Base-by-base conservation (phyloP, 2,329 filamentous ascomycete genomes). In the Paecilomyces formosus region DNA sequence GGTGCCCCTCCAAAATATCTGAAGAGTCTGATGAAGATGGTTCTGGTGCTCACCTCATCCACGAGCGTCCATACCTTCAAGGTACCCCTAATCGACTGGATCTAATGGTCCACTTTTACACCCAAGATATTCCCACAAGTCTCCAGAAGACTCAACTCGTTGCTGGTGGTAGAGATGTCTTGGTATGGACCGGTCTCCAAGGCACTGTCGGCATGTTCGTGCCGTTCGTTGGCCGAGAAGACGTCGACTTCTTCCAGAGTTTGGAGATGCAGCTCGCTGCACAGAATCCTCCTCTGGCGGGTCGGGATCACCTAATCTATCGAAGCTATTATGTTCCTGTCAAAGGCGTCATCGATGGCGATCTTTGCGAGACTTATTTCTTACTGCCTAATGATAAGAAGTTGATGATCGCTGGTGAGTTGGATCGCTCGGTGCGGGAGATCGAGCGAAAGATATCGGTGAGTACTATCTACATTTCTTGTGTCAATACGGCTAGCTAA, bases 161-260 rank as follows among this genome's bases (percentile, higher is more conserved):
- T 3, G 89, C 94, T 21, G 94, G 94, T 66, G 94, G 94, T 3
- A 88, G 93, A 64, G 92, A 97, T 62, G 85, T 97, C 49, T 78
- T 99, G 1, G 82, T 99, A 56, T 99, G 94, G 94, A 89, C 88
- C 63, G 95, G 95, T 21, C 80, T 99, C 18, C 93, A 97, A 75
- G 95, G 94, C 54, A 97, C 94, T 0, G 85, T 99, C 45, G 94
- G 93, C 54, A 90, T 96, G 56, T 82, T 99, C 54, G 88, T 99
- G 53, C 94, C 95, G 0, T 97, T 99, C 70, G 80, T 92, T 53
- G 88, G 87, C 62, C 88, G 95, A 39, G 92, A 97, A 70, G 93
- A 97, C 68, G 90, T 95, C 55, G 94, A 97, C 73, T 97, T 99
- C 77, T 99, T 99, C 84, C 92, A 97, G 73, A 91, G 85, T 61